phyloP scores from a whole-genome alignment of 2,329 filamentous ascomycete genomes.

The Aspergillus uvarum region DNA sequence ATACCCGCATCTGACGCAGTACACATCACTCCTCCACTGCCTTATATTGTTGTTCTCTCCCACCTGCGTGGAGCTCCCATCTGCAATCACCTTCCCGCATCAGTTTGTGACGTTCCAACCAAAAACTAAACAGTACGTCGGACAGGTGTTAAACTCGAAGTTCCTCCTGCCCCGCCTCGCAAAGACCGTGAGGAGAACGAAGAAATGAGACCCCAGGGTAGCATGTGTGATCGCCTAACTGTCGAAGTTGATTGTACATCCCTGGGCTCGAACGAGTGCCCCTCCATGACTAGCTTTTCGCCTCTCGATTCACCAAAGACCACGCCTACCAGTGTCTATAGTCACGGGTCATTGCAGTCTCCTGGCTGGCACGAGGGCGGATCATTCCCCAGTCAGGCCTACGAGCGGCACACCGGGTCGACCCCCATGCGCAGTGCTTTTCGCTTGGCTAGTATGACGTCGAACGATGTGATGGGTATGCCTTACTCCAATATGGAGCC shows the following conservation, averaged over 20 bases:
- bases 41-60: slow-evolving; percentile 11
- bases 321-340: slow-evolving; percentile 41
- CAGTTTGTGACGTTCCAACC: slow-evolving; percentile 1
- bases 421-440: slow-evolving; percentile 39
- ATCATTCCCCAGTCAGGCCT: slow-evolving; percentile 29
- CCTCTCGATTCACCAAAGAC: slow-evolving; percentile 42
- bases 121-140: slow-evolving; percentile 23
- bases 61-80: neutral
- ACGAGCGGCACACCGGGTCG: slow-evolving; percentile 29
- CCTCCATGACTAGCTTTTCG: slow-evolving; percentile 42
- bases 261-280: slow-evolving; percentile 41
- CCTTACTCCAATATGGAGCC: slow-evolving; percentile 35
- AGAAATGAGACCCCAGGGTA: slow-evolving; percentile 41
- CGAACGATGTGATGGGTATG: slow-evolving; percentile 33
- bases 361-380: slow-evolving; percentile 38
- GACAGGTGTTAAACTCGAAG: slow-evolving; percentile 33
- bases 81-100: neutral
- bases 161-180: slow-evolving; percentile 25
- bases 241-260: slow-evolving; percentile 42
- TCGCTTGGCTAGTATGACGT: slow-evolving; percentile 36
- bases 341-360: slow-evolving; percentile 38
- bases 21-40: slow-evolving; percentile 1
- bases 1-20: slow-evolving; percentile 2
- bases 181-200: slow-evolving; percentile 32
- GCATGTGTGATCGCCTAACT: slow-evolving; percentile 38